phyloP scores from a whole-genome alignment of 2,329 filamentous ascomycete species.

The Venturia aucupariae region DNA sequence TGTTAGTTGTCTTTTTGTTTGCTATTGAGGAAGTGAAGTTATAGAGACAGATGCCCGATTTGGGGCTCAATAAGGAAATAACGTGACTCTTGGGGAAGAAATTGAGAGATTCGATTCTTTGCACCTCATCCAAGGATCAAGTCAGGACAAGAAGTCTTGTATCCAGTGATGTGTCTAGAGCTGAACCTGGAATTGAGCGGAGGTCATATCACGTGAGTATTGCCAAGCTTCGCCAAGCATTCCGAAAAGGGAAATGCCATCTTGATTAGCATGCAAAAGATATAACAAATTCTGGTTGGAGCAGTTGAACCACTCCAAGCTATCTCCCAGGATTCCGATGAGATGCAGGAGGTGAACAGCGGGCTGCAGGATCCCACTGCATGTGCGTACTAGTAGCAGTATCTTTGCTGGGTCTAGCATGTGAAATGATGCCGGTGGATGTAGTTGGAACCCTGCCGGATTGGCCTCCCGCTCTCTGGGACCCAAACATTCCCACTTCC shows the following conservation, averaged over 20 bases:
- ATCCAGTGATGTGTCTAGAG: not conserved
- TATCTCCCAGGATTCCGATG: not conserved
- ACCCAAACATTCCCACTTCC: not conserved
- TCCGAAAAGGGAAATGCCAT: not conserved
- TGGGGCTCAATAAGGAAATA: conserved; percentile 19
- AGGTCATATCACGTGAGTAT: not conserved
- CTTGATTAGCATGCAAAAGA: not conserved
- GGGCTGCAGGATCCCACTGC: not conserved
- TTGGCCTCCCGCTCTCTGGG: not conserved
- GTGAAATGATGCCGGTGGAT: too few relatives aligned
- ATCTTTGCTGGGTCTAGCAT: not conserved
- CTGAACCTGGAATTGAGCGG: not conserved
- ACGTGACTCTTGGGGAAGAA: not conserved
- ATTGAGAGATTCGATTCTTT: too few relatives aligned
- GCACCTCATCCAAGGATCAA: too few relatives aligned
- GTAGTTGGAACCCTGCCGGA: not conserved
- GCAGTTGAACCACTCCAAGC: too few relatives aligned
- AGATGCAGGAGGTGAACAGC: not conserved
- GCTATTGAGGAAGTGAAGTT: not conserved
- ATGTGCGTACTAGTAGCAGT: too few relatives aligned
- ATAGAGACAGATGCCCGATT: conserved; percentile 17
- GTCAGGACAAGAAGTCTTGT: too few relatives aligned
- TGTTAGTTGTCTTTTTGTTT: not conserved
- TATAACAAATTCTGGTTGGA: too few relatives aligned
- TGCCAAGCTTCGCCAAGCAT: too few relatives aligned